A percentile compares a stretch with the other conserved stretches of the same genome.
These are phyloP conservation scores for Triglochin maritima DNA, from an alignment of 106 monocot species.

Conservation along the genomic window DNA sequence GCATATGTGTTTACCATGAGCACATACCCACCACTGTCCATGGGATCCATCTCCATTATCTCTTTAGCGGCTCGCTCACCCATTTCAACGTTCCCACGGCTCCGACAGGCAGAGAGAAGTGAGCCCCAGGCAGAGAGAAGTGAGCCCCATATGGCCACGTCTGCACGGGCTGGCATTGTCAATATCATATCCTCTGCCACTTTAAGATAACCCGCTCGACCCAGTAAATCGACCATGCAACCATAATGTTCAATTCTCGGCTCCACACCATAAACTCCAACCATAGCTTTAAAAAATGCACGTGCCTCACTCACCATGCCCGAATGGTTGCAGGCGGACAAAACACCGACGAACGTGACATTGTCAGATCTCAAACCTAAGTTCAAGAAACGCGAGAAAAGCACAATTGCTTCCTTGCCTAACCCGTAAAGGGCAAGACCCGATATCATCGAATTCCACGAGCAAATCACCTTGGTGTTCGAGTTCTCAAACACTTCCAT, in stretches of 20 bases:
- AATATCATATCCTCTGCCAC: slow-evolving; percentile 41
- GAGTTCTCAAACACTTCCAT: slow-evolving; percentile 25
- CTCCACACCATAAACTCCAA: slow-evolving; percentile 11
- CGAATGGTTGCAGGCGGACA: slow-evolving; percentile 39
- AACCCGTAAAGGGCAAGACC: slow-evolving; percentile 32
- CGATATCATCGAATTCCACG: slow-evolving; percentile 51
- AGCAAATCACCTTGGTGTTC: slow-evolving; percentile 14
- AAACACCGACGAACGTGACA: slow-evolving; percentile 41
- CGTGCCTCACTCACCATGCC: slow-evolving; percentile 35
- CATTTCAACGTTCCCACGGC: slow-evolving; percentile 18
- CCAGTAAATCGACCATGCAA: slow-evolving; percentile 46
- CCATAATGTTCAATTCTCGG: slow-evolving; percentile 46
- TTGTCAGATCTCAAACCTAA: slow-evolving; percentile 20
- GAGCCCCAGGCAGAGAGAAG: slow-evolving; percentile 44
- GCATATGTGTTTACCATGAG: slow-evolving; percentile 32
- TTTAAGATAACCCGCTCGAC: slow-evolving; percentile 31
- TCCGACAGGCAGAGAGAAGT: slow-evolving; percentile 30
- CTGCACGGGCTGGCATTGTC: slow-evolving; percentile 33
- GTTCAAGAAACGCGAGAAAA: slow-evolving; percentile 24
- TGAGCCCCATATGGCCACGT: slow-evolving; percentile 38
- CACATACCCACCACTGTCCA: slow-evolving; percentile 36
- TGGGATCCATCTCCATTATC: slow-evolving; percentile 23
- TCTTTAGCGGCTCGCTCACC: slow-evolving; percentile 6
- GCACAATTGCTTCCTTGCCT: slow-evolving; percentile 17
- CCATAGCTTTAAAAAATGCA: slow-evolving; percentile 29